phyloP scores from a whole-genome alignment of 2,329 filamentous ascomycete species.

The Hymenoscyphus albidus region DNA sequence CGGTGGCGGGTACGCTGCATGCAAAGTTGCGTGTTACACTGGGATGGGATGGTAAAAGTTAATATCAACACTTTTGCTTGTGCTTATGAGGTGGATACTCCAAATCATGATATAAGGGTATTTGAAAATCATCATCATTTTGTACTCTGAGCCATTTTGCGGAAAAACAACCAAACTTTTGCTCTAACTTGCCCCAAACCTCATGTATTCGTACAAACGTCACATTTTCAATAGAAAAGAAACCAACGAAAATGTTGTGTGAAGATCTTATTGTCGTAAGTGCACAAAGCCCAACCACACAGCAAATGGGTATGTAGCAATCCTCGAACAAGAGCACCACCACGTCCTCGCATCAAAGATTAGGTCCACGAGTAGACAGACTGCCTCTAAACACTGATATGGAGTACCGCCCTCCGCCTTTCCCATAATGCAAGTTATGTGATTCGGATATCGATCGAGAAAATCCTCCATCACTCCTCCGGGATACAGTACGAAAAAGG shows the following conservation, averaged over 20 bases:
- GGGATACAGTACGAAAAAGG: slow-evolving; percentile 22
- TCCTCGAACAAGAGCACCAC: slow-evolving; percentile 59
- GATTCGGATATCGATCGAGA: slow-evolving; percentile 33
- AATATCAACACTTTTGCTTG: not conserved
- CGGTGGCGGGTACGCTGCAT: not conserved
- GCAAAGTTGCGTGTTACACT: not conserved
- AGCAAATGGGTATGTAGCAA: slow-evolving; percentile 49
- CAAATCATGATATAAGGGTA: not conserved
- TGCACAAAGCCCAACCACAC: slow-evolving; percentile 39
- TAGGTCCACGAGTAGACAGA: slow-evolving; percentile 30
- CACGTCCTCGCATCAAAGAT: slow-evolving; percentile 55
- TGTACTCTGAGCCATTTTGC: not conserved
- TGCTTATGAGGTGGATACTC: not conserved
- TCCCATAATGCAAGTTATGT: slow-evolving; percentile 44
- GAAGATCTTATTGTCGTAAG: slow-evolving; percentile 60
- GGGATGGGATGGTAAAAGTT: not conserved
- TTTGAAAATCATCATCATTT: slow-evolving; percentile 2
- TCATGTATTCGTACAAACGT: slow-evolving; percentile 3
- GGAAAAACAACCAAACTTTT: not conserved
- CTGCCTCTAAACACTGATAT: slow-evolving; percentile 49
- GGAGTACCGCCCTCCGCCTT: slow-evolving; percentile 48
- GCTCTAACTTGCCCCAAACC: not conserved
- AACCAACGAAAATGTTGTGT: slow-evolving; percentile 30
- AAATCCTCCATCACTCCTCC: slow-evolving; percentile 34
- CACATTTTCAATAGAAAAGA: slow-evolving; percentile 5